phyloP scores from a whole-genome alignment of 495 filamentous ascomycete species.

The Penicillium waksmanii region DNA sequence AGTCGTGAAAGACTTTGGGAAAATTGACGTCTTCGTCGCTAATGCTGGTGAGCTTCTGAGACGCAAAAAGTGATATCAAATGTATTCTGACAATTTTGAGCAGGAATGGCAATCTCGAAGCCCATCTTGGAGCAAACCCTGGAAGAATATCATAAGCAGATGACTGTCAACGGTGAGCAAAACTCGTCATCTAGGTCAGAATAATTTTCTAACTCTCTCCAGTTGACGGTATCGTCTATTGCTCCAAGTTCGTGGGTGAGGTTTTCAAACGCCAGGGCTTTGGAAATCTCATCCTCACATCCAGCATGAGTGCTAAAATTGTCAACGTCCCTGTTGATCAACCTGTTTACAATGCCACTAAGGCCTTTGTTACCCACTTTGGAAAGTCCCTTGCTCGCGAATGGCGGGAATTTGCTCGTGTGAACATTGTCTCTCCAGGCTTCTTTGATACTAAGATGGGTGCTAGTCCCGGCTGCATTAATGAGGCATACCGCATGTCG shows the following conservation, averaged over 20 bases:
- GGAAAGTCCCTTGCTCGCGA: constrained; percentile 70
- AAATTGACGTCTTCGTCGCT: constrained; percentile 53
- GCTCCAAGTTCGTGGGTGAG: constrained; percentile 48
- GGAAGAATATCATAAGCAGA: constrained; percentile 50
- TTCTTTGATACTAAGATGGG: constrained; percentile 69
- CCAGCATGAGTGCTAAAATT: constrained; percentile 77
- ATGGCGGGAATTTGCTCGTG: constrained; percentile 66
- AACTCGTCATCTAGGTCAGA: neutral
- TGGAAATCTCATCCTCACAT: constrained; percentile 76
- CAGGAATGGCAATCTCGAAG: constrained; percentile 56
- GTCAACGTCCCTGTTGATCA: constrained; percentile 71
- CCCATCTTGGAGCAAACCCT: constrained; percentile 50
- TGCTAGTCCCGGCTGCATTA: constrained; percentile 52
- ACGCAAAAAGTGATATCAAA: neutral
- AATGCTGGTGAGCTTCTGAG: constrained; percentile 31
- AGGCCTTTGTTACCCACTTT: constrained; percentile 69
- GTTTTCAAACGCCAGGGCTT: constrained; percentile 58
- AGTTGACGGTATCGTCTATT: constrained; percentile 43
- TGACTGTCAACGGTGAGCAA: constrained; percentile 43
- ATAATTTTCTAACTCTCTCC: neutral
- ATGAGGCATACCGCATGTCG: constrained; percentile 64
- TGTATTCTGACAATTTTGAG: neutral
- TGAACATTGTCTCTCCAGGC: constrained; percentile 69
- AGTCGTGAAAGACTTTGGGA: constrained; percentile 48
- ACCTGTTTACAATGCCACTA: constrained; percentile 70